phyloP scores from a whole-genome alignment of 805 yeast genomes.

The Candida ipomoeae region DNA sequence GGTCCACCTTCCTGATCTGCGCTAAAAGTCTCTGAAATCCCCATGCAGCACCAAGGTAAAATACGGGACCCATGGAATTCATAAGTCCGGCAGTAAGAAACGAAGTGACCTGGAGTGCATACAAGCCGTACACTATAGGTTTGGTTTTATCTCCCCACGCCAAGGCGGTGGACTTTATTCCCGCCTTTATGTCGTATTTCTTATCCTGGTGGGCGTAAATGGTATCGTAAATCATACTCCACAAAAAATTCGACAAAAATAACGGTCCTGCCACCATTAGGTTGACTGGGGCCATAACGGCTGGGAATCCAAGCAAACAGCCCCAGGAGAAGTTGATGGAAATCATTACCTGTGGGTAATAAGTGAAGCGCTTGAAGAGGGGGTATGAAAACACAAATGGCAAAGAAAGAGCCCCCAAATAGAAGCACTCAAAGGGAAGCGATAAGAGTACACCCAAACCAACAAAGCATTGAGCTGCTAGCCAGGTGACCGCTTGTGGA shows the following conservation, averaged over 20 bases:
- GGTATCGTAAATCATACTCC: slow-evolving; percentile 97
- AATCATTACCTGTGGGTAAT: slow-evolving; percentile 86
- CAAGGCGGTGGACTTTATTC: slow-evolving; percentile 91
- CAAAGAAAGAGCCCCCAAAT: slow-evolving; percentile 75
- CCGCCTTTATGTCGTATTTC: slow-evolving; percentile 78
- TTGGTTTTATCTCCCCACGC: slow-evolving; percentile 87
- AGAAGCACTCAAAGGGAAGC: slow-evolving; percentile 78
- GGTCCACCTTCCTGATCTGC: slow-evolving; percentile 70
- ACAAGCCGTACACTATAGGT: slow-evolving; percentile 58
- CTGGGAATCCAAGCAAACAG: slow-evolving; percentile 89
- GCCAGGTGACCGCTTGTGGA: slow-evolving; percentile 63
- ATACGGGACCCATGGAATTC: slow-evolving; percentile 86
- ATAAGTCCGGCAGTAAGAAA: slow-evolving; percentile 65
- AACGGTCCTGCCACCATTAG: slow-evolving; percentile 73
- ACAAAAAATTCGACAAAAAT: slow-evolving; percentile 69
- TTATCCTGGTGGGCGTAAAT: slow-evolving; percentile 98
- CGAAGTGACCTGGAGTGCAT: slow-evolving; percentile 62
- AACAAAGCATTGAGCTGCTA: slow-evolving; percentile 67
- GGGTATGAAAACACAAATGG: slow-evolving; percentile 85
- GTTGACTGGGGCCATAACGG: slow-evolving; percentile 79
- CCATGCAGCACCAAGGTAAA: slow-evolving; percentile 57
- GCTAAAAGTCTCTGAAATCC: slow-evolving; percentile 66
- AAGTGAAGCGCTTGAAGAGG: slow-evolving; percentile 87
- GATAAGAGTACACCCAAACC: slow-evolving; percentile 70
- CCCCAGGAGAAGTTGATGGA: slow-evolving; percentile 93